A percentile compares a stretch with the other conserved stretches of the same genome.
phyloP scores from a whole-genome alignment of 208 protist species.

The Porcisia hertigi region DNA sequence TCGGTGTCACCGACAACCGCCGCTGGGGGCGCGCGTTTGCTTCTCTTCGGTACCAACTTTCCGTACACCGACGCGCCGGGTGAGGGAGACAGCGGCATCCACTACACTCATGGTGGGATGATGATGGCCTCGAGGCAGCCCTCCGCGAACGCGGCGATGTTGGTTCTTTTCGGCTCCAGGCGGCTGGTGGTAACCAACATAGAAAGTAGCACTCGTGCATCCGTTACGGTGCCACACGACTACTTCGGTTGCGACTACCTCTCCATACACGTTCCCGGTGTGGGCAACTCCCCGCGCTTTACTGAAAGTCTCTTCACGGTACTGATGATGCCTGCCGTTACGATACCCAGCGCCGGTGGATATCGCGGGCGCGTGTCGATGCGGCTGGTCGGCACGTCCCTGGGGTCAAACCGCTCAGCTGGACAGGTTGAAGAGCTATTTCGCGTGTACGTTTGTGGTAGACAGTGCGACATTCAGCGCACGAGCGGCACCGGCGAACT shows the following conservation, averaged over 20 bases:
- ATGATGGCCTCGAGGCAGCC: too few relatives aligned
- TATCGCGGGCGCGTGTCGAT: conserved; percentile 22
- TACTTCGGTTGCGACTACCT: conserved; percentile 30
- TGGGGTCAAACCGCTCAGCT: conserved; percentile 7
- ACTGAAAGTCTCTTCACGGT: conserved; percentile 18
- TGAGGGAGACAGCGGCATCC: neutral
- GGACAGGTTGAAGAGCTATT: conserved; percentile 9
- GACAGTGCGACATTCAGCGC: conserved; percentile 26
- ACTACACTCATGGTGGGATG: neutral
- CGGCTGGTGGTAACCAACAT: conserved; percentile 11
- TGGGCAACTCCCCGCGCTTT: conserved; percentile 26
- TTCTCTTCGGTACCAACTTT: conserved; percentile 21
- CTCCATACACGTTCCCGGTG: conserved; percentile 15
- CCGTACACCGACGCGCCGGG: neutral
- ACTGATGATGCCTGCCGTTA: conserved; percentile 30
- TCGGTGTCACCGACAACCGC: conserved; percentile 27
- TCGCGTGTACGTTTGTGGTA: conserved; percentile 40
- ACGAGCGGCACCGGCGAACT: conserved; percentile 29
- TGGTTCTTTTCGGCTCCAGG: conserved; percentile 12
- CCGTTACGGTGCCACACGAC: conserved; percentile 18
- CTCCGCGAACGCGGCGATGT: neutral
- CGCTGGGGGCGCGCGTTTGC: conserved; percentile 15
- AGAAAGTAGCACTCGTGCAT: conserved; percentile 13
- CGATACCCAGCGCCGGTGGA: conserved; percentile 29
- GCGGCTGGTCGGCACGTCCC: conserved; percentile 29